These are phyloP conservation scores for Nidula niveotomentosa DNA, from an alignment of 1,284 basidiomycete species.

Conservation along the genomic window DNA sequence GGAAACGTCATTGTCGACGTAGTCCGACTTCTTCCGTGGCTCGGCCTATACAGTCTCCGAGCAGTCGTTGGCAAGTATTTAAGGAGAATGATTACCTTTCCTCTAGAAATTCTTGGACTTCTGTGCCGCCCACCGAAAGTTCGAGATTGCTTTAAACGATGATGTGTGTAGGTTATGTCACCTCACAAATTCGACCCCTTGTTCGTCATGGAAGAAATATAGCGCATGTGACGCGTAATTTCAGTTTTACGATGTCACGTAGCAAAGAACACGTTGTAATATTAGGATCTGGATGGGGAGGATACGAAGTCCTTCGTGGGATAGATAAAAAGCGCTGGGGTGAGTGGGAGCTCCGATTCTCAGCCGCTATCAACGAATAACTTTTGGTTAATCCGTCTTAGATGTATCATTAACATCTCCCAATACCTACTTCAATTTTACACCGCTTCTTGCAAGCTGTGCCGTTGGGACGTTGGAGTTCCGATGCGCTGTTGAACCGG, in stretches of 20 bases:
- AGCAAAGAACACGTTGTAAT: conserved; percentile 73
- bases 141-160: too few species aligned
- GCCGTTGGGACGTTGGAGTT: conserved; percentile 85
- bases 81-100: too few species aligned
- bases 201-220: too few species aligned
- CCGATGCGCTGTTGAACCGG: conserved; percentile 79
- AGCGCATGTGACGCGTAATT: conserved; percentile 19
- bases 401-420: conserved; percentile 76
- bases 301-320: conserved; percentile 68
- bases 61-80: too few species aligned
- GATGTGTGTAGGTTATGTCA: too few species aligned
- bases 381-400: conserved; percentile 16
- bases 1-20: too few species aligned
- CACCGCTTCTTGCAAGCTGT: conserved; percentile 74
- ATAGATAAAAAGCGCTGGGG: conserved; percentile 71
- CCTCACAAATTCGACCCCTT: too few species aligned
- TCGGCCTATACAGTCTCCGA: too few species aligned
- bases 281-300: conserved; percentile 85
- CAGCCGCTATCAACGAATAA: too few species aligned
- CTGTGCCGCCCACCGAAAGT: too few species aligned
- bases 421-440: conserved; percentile 83
- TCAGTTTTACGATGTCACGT: conserved; percentile 30
- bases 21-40: too few species aligned
- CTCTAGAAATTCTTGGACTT: too few species aligned
- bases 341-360: conserved; percentile 26